Evolutionary conservation across 306 rosid species (phyloP), one percentile per base, ranked within the genome.

Genomic region (Hippophae tibetana): DNA sequence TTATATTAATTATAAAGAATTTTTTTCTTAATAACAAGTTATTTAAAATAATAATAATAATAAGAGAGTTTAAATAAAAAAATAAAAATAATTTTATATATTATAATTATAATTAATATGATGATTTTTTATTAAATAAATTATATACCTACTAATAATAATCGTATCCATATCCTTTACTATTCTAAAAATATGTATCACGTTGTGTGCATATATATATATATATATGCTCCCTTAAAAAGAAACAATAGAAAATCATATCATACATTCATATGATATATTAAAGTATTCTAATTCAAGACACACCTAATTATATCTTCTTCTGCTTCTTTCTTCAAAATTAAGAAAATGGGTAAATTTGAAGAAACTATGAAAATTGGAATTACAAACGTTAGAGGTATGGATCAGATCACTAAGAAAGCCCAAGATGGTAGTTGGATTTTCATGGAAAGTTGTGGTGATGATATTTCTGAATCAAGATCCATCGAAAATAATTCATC

Each of bases 401-500:
- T 63, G 64, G 56, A 45, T 55, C 60, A 27, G 46, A 60, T 48
- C 50, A 69, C 25, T 26, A 42, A 53, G 48, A 53, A 48, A 63
- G 58, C 10, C 54, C 43, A 61, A 38, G 54, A 66, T 38, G 58
- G 57, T 3, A 75, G 44, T 1, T 79, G 77, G 80, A 58, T 40
- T 2, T 62, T 76, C 43, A 68, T 62, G 68, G 79, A 86, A 67
- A 65, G 25, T 5, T 58, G 42, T 58, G 43, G 27, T 45, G 74
- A 64, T 18, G 72, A 69, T 69, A 60, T 51, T 7, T 71, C 52
- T 59, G 85, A 69, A 42, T 67, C 86, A 43, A 23, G 52, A 47
- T 80, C 95, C 52, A 65, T 66, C 43, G 83, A 77, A 65, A 71
- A 69, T 56, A 31, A 31, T 31, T 31, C 38, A 31, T 31, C 38